Evolutionary conservation across 202 grass and related monocot genomes (phyloP).

Genomic region (Carex arenaria): DNA sequence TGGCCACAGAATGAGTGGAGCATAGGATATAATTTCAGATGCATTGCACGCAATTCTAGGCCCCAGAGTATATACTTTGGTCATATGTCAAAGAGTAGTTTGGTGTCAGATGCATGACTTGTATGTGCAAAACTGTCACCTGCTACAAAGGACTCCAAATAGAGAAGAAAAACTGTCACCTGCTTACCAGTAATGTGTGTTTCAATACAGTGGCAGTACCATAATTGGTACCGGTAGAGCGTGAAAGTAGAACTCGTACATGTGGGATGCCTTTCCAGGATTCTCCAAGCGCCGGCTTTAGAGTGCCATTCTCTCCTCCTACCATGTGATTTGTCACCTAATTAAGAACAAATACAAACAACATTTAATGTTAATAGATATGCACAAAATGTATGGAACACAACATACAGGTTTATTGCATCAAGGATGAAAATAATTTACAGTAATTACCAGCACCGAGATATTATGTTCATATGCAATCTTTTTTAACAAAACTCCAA

Average conservation of each 20-base stretch:
- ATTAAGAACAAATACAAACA: constrained; percentile 6
- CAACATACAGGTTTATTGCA: neutral
- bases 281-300: constrained; percentile 74
- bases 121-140: neutral
- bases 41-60: neutral
- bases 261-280: constrained; percentile 83
- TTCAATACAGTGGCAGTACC: constrained; percentile 46
- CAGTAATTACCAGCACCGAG: constrained; percentile 51
- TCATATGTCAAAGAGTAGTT: neutral
- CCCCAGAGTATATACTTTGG: constrained; percentile 2
- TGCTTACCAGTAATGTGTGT: constrained; percentile 56
- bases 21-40: constrained; percentile 15
- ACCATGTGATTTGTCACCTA: constrained; percentile 80
- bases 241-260: constrained; percentile 55
- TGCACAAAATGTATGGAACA: neutral
- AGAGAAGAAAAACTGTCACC: neutral
- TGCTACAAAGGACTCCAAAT: neutral
- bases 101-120: neutral
- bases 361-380: neutral
- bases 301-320: constrained; percentile 46
- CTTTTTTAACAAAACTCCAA: constrained; percentile 61
- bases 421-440: neutral
- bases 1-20: constrained; percentile 6
- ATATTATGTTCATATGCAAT: constrained; percentile 69
- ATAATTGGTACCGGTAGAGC: constrained; percentile 33